These are phyloP conservation scores for Claviceps paspali DNA, from an alignment of 2,329 filamentous ascomycete genomes.

Conservation along the genomic window DNA sequence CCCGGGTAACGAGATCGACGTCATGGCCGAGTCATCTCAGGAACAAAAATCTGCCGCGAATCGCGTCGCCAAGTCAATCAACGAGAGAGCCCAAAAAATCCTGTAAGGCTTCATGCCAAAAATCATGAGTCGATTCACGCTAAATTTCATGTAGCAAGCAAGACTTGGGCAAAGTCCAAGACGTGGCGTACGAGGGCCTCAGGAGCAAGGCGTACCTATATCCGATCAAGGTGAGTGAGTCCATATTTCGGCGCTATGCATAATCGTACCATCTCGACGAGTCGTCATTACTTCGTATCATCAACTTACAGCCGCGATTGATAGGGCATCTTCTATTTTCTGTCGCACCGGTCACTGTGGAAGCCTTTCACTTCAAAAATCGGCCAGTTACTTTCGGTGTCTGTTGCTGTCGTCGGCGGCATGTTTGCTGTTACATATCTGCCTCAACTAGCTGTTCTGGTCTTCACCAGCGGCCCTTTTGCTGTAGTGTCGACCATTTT, in stretches of 20 bases:
- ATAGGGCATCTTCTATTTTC: slow-evolving; percentile 45
- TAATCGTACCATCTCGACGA: neutral
- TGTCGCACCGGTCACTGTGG: slow-evolving; percentile 40
- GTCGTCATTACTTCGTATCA: neutral
- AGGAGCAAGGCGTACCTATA: slow-evolving; percentile 73
- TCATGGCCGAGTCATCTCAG: slow-evolving; percentile 8
- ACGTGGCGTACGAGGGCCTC: slow-evolving; percentile 51
- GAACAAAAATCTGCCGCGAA: slow-evolving; percentile 12
- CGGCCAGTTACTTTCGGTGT: slow-evolving; percentile 51
- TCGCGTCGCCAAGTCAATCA: slow-evolving; percentile 23
- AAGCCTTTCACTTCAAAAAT: slow-evolving; percentile 41
- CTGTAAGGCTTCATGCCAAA: slow-evolving; percentile 19
- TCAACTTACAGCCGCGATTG: neutral
- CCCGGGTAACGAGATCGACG: neutral
- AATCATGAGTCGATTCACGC: neutral
- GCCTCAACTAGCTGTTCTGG: slow-evolving; percentile 68
- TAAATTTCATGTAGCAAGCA: slow-evolving; percentile 33
- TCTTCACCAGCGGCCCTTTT: slow-evolving; percentile 72
- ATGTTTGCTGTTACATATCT: slow-evolving; percentile 86
- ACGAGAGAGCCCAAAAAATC: slow-evolving; percentile 33
- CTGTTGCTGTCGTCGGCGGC: slow-evolving; percentile 52
- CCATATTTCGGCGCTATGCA: neutral
- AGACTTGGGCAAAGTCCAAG: slow-evolving; percentile 53
- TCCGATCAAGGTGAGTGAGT: slow-evolving; percentile 57
- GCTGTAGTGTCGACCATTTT: slow-evolving; percentile 59